Evolutionary conservation across 2,329 filamentous ascomycete species (phyloP).

Genomic region (Paracorniculantispora psalliotae): DNA sequence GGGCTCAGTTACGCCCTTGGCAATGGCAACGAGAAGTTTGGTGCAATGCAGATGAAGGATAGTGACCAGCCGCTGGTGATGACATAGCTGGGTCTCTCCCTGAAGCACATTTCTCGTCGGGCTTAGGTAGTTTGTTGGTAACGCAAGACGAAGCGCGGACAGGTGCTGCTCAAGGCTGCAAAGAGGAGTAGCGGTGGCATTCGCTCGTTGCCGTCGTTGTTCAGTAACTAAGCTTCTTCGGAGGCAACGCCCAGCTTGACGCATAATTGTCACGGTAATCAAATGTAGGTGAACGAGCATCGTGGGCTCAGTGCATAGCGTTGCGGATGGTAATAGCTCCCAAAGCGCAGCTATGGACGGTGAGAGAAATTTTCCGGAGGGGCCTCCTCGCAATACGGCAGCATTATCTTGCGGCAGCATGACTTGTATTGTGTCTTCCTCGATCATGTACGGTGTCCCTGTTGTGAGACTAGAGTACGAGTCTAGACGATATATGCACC

Average conservation of each 20-base stretch:
- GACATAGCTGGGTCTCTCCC: constrained; percentile 7
- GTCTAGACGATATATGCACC: constrained; percentile 18
- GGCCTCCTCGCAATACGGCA: background rate
- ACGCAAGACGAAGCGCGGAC: constrained; percentile 3
- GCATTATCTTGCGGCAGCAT: background rate
- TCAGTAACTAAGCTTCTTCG: background rate
- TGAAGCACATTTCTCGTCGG: constrained; percentile 14
- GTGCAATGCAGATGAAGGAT: constrained; percentile 16
- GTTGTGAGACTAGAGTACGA: constrained; percentile 16
- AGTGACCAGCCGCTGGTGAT: constrained; percentile 15
- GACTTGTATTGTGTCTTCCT: constrained; percentile 11
- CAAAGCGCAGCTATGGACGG: background rate
- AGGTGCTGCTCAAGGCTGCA: constrained; percentile 2
- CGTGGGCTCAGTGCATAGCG: background rate
- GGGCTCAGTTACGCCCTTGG: background rate
- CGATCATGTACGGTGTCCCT: constrained; percentile 16
- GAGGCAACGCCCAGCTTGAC: background rate
- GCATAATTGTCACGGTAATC: constrained; percentile 14
- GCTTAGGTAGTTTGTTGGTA: constrained; percentile 13
- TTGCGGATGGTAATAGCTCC: background rate
- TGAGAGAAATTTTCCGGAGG: background rate
- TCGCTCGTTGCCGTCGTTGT: background rate
- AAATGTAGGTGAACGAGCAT: constrained; percentile 9
- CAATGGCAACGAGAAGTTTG: constrained; percentile 14
- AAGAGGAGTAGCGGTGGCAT: background rate